Evolutionary conservation across 2,329 filamentous ascomycete species (phyloP), one percentile per base, ranked within the genome.

Genomic region (Curvularia sp.): DNA sequence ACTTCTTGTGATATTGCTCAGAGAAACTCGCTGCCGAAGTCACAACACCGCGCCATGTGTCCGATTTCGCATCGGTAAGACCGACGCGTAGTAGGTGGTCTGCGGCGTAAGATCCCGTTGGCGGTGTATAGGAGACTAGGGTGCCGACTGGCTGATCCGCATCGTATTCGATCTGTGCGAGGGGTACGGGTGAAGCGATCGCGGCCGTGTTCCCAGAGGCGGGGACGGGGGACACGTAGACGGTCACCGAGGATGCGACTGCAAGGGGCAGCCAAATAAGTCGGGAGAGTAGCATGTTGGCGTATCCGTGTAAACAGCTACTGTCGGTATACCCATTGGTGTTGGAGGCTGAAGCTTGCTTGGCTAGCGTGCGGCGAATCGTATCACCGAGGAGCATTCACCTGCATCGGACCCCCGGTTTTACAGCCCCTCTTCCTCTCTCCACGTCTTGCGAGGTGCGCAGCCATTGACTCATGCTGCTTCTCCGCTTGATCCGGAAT

Each of bases 181-280:
- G 75, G 30, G 75, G 73, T 42, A 75, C 70, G 20, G 79, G 74
- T 31, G 76, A 76, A 53, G 75, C 66, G 41, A 74, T 64, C 35
- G 71, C 60, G 51, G 71, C 66, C 26, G 64, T 96, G 22, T 55
- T 53, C 13, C 39, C 56, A 74, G 93, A 89, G 75, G 89, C 90
- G 63, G 93, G 88, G 66, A 99, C 86, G 41, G 95, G 93, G 81
- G 97, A 94, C 79, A 74, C 66, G 59, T 75, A 77, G 44, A 77
- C 64, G 10, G 75, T 76, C 18, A 77, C 68, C 15, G 73, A 69
- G n/a, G 74, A 76, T 35, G 78, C 73, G 66, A 76, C 60, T 53
- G 79, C 74, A 53, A 77, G 52, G 18, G 78, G 68, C 49, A 77
- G 73, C 58, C 80, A 59, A 22, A 77, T 55, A 22, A 77, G 68